phyloP scores from a whole-genome alignment of 2,329 filamentous ascomycete species.

The Sporothrix pallida region DNA sequence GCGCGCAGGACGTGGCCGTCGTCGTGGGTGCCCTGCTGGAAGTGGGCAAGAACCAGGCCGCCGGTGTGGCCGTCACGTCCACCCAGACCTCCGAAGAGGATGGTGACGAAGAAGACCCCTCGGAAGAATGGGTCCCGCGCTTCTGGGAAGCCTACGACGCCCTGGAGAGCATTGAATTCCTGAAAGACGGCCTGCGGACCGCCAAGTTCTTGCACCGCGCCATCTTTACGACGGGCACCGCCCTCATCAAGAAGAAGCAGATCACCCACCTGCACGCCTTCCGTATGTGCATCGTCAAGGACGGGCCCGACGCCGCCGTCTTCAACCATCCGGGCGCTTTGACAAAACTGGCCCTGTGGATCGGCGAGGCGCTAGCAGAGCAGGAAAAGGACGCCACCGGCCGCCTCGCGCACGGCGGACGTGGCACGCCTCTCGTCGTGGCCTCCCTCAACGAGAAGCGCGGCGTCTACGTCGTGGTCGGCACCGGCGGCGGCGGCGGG shows the following conservation, averaged over 20 bases:
- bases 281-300: constrained; percentile 93
- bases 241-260: constrained; percentile 89
- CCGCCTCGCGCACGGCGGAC: constrained; percentile 68
- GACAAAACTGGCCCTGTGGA: constrained; percentile 92
- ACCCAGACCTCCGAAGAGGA: constrained; percentile 42
- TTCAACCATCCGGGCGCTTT: constrained; percentile 93
- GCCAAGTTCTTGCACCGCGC: constrained; percentile 90
- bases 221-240: constrained; percentile 90
- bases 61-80: constrained; percentile 42
- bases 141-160: constrained; percentile 78
- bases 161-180: constrained; percentile 73
- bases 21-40: constrained; percentile 91
- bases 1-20: constrained; percentile 91
- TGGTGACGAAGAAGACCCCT: constrained; percentile 49
- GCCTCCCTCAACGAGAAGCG: constrained; percentile 86
- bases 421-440: constrained; percentile 85
- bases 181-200: constrained; percentile 77
- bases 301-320: constrained; percentile 86
- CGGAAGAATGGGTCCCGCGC: constrained; percentile 68
- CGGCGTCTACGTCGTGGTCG: constrained; percentile 90
- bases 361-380: constrained; percentile 88
- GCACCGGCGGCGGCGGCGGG: constrained; percentile 84
- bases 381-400: constrained; percentile 81
- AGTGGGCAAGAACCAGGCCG: constrained; percentile 69
- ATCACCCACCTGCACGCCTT: constrained; percentile 92